phyloP scores from a whole-genome alignment of 345 rosid genomes.

The Gossypioides kirkii region DNA sequence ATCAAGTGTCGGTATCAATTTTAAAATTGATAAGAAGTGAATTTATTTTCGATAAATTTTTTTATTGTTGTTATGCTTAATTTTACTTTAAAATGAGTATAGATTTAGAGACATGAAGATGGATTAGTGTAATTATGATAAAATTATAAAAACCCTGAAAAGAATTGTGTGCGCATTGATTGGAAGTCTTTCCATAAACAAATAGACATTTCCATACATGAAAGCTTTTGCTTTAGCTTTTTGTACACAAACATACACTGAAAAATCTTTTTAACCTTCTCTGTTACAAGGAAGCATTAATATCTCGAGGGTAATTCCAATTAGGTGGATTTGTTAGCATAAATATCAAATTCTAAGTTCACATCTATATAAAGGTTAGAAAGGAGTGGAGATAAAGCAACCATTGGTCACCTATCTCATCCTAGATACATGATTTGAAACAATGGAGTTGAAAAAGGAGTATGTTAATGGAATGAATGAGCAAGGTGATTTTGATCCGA shows the following conservation, averaged over 20 bases:
- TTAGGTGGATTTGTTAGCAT: neutral
- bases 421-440: neutral
- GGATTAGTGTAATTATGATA: neutral
- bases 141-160: neutral
- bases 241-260: too few species aligned
- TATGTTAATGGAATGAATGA: slow-evolving; percentile 17
- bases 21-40: neutral
- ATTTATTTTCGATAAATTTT: neutral
- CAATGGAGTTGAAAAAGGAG: slow-evolving; percentile 10
- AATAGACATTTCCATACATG: neutral
- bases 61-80: neutral
- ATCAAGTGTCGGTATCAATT: too few species aligned
- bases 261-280: too few species aligned
- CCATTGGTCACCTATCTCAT: neutral
- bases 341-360: neutral
- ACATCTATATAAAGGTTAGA: neutral
- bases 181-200: neutral
- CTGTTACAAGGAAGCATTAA: too few species aligned
- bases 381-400: neutral
- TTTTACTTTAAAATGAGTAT: neutral
- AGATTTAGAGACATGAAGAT: neutral
- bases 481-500: slow-evolving; percentile 42
- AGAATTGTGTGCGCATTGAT: neutral
- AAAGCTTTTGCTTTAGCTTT: neutral
- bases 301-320: too few species aligned